Percentiles rank a stretch among this genome's conserved stretches.
phyloP scores from a whole-genome alignment of 2,329 filamentous ascomycete species.

The Xylaria hypoxylon region DNA sequence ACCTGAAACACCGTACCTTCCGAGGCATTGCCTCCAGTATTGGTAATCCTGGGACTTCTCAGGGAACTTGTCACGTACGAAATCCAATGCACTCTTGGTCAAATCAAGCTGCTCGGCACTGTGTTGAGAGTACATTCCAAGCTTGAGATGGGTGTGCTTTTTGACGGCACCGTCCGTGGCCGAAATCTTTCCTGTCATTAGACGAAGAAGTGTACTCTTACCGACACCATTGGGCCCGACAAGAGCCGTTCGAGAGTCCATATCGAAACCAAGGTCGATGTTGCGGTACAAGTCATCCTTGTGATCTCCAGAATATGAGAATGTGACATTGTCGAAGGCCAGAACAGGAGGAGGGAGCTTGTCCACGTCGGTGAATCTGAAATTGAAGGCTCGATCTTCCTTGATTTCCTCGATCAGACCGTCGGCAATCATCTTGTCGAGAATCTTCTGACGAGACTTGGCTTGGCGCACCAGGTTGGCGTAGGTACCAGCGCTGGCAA shows the following conservation, averaged over 20 bases:
- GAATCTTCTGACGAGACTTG: conserved; percentile 99
- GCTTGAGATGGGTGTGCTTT: conserved; percentile 97
- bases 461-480: conserved; percentile 99
- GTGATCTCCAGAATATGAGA: conserved; percentile 92
- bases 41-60: conserved; percentile 96
- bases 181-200: conserved; percentile 96
- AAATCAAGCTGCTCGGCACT: conserved; percentile 98
- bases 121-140: conserved; percentile 98
- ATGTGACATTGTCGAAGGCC: conserved; percentile 96
- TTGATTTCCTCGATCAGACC: conserved; percentile 95
- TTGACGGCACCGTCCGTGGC: conserved; percentile 85
- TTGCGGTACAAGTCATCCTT: conserved; percentile 96
- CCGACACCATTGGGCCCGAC: conserved; percentile 99
- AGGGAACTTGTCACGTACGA: conserved; percentile 94
- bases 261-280: conserved; percentile 98
- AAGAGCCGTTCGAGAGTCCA: conserved; percentile 97
- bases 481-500: conserved; percentile 98
- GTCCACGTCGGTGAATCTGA: conserved; percentile 98
- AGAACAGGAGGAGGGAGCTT: conserved; percentile 98
- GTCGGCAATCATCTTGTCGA: conserved; percentile 99
- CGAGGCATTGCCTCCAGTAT: conserved; percentile 98
- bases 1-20: conserved; percentile 91
- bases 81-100: conserved; percentile 97
- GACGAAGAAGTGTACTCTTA: conserved; percentile 93
- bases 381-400: conserved; percentile 90